phyloP scores from a whole-genome alignment of 176 grass and related monocot genomes.

The Miscanthus lutarioriparius region DNA sequence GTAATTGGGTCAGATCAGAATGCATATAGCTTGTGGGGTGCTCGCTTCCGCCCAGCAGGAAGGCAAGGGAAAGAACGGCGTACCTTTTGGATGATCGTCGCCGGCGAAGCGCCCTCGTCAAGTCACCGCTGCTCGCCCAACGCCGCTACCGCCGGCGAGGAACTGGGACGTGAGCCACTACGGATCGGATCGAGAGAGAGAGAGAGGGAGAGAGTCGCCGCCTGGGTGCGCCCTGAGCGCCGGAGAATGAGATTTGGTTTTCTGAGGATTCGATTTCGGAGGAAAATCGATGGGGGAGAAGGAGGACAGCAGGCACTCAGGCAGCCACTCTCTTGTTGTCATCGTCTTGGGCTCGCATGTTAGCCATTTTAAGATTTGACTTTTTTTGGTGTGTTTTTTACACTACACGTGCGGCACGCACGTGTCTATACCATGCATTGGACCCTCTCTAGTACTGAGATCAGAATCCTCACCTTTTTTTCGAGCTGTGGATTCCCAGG shows the following conservation, averaged over 20 bases:
- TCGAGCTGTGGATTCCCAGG: too few relatives aligned
- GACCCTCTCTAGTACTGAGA: too few relatives aligned
- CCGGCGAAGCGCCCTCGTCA: not conserved
- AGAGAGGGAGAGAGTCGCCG: not conserved
- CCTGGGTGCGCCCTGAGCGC: not conserved
- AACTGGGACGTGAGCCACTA: not conserved
- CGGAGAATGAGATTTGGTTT: not conserved
- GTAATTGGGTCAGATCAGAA: conserved; percentile 6
- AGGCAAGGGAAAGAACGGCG: not conserved
- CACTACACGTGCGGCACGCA: too few relatives aligned
- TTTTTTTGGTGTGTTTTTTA: not conserved
- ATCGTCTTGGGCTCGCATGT: not conserved
- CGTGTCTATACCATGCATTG: too few relatives aligned
- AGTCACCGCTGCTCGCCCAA: not conserved
- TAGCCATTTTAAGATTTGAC: not conserved
- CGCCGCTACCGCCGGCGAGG: not conserved
- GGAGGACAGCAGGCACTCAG: not conserved
- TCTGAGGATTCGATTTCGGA: not conserved
- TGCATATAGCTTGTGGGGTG: not conserved
- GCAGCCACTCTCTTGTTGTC: not conserved
- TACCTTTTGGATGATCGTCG: not conserved
- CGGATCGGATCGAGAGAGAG: not conserved
- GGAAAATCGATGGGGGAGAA: not conserved
- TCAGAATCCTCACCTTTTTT: too few relatives aligned
- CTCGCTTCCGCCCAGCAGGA: not conserved